A percentile compares a stretch with the other conserved stretches of the same genome.
Evolutionary conservation across 1,139 yeast genomes (phyloP).

Genomic region (Zygotorulaspora mrakii): DNA sequence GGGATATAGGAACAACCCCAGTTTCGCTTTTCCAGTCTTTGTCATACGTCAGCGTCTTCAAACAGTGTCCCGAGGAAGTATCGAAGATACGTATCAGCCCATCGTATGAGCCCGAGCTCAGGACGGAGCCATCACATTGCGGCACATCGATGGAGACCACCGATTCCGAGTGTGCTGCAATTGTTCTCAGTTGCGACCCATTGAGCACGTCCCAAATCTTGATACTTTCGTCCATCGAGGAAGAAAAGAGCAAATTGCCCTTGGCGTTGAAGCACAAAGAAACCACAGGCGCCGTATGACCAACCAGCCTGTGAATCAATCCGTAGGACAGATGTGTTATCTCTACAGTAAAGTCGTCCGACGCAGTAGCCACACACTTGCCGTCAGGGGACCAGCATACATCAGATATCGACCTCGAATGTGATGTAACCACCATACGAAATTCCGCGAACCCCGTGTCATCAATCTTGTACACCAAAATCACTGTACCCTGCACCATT

Average conservation of each 20-base stretch:
- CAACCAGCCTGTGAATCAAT: constrained; percentile 57
- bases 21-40: constrained; percentile 53
- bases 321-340: constrained; percentile 61
- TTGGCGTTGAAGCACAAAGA: constrained; percentile 65
- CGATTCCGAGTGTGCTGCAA: constrained; percentile 94
- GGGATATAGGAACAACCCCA: constrained; percentile 72
- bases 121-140: constrained; percentile 74
- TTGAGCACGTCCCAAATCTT: constrained; percentile 82
- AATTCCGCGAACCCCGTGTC: constrained; percentile 34
- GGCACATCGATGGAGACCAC: constrained; percentile 66
- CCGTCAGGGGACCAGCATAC: constrained; percentile 67
- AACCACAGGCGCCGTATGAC: constrained; percentile 85
- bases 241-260: constrained; percentile 77
- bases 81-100: constrained; percentile 87
- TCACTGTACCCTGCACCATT: constrained; percentile 45
- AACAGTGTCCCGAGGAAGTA: constrained; percentile 82
- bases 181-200: constrained; percentile 68
- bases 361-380: constrained; percentile 72
- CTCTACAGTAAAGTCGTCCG: constrained; percentile 80
- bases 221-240: constrained; percentile 87
- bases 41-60: constrained; percentile 77
- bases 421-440: constrained; percentile 19
- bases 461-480: constrained; percentile 43
- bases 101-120: constrained; percentile 86
- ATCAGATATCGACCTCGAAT: constrained; percentile 32